Conservation (phyloP, 2,329 filamentous ascomycete species). For the Nemania sp. region DNA sequence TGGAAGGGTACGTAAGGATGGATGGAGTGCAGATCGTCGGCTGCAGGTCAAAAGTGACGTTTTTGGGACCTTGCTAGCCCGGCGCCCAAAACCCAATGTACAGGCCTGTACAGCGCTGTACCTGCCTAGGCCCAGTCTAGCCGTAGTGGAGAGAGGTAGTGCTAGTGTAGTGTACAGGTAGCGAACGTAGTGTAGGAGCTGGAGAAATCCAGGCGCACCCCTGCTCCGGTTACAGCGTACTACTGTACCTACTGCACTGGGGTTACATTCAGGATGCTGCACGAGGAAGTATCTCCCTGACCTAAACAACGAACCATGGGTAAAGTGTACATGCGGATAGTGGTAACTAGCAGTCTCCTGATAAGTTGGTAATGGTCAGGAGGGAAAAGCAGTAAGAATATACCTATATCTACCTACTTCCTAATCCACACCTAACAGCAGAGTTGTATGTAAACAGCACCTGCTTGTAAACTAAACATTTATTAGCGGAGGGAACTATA, state of each 20-base stretch:
- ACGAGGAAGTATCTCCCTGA: constrained; percentile 1
- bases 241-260: constrained; percentile 2
- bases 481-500: not conserved
- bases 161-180: not conserved
- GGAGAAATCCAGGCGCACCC: constrained; percentile 21
- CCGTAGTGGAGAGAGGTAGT: constrained; percentile 1
- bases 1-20: constrained; percentile 32
- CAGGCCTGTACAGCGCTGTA: not conserved
- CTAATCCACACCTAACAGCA: too few species aligned
- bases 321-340: not conserved
- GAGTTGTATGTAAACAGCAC: not conserved
- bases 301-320: not conserved
- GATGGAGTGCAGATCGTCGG: constrained; percentile 41
- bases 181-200: not conserved
- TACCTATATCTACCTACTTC: too few species aligned
- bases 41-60: constrained; percentile 48
- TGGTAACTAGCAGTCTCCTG: not conserved
- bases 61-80: constrained; percentile 32
- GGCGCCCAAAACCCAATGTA: not conserved
- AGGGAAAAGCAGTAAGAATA: not conserved
- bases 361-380: not conserved
- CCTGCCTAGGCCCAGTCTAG: not conserved
- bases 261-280: not conserved
- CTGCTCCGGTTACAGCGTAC: constrained; percentile 1
- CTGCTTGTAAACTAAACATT: not conserved